phyloP scores from a whole-genome alignment of 768 basidiomycete species.

The Dacryopinax primogenitus region DNA sequence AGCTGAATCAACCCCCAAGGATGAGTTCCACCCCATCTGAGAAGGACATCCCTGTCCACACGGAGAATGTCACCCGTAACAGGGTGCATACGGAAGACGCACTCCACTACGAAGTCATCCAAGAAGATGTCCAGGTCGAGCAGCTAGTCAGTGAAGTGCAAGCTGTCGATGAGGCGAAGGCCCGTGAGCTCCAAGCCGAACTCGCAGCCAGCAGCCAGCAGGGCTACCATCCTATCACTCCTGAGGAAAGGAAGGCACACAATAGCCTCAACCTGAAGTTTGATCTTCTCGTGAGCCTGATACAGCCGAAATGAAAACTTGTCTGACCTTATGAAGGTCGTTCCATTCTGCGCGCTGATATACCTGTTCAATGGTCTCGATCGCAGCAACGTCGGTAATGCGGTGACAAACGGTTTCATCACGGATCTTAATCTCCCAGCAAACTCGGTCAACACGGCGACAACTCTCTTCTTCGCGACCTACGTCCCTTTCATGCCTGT shows the following conservation, averaged over 20 bases:
- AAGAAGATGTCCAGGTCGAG: slow-evolving; percentile 1
- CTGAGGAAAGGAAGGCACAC: neutral
- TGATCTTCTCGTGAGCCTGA: neutral
- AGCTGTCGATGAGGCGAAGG: neutral
- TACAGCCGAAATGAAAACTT: neutral
- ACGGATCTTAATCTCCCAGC: slow-evolving; percentile 14
- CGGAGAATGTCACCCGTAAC: neutral
- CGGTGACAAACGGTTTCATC: slow-evolving; percentile 14
- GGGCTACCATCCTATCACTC: slow-evolving; percentile 1
- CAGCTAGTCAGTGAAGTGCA: neutral
- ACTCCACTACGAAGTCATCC: neutral
- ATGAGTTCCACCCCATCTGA: slow-evolving; percentile 7
- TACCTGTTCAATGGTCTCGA: slow-evolving; percentile 16
- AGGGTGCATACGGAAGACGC: neutral
- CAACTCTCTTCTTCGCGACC: slow-evolving; percentile 17
- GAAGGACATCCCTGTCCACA: slow-evolving; percentile 4
- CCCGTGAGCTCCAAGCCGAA: neutral
- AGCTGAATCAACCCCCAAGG: neutral
- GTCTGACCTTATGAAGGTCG: neutral
- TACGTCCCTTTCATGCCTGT: slow-evolving; percentile 7
- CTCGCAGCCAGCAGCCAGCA: neutral
- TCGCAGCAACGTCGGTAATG: slow-evolving; percentile 16
- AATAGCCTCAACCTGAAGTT: neutral
- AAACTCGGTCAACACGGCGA: slow-evolving; percentile 15
- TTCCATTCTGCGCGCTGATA: slow-evolving; percentile 13